A percentile compares a stretch with the other conserved stretches of the same genome.
Conservation (phyloP, 2,329 filamentous ascomycete species). For the Uncinocarpus reesii region DNA sequence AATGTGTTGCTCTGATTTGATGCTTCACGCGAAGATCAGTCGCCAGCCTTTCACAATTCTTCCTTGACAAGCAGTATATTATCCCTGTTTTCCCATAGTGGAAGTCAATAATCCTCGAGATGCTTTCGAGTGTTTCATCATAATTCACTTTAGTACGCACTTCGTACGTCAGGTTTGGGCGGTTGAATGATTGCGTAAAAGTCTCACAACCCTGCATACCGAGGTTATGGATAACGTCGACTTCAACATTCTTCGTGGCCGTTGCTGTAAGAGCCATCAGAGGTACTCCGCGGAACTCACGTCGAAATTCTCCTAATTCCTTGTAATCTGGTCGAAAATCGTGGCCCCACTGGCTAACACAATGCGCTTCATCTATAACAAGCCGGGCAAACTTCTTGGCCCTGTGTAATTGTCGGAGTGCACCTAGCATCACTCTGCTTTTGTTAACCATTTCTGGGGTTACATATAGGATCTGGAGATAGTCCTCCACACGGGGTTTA, state of each 20-base stretch:
- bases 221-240: conserved; percentile 87
- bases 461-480: conserved; percentile 80
- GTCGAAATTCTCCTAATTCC: conserved; percentile 62
- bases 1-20: conserved; percentile 66
- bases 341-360: conserved; percentile 97
- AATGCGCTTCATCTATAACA: conserved; percentile 98
- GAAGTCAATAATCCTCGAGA: conserved; percentile 54
- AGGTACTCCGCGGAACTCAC: conserved; percentile 65
- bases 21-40: conserved; percentile 50
- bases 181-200: conserved; percentile 90
- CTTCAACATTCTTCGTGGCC: conserved; percentile 82
- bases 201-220: conserved; percentile 65
- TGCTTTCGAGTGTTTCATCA: conserved; percentile 43
- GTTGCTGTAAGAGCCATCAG: conserved; percentile 94
- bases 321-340: conserved; percentile 98
- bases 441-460: conserved; percentile 95
- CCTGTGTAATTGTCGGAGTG: conserved; percentile 57
- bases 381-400: conserved; percentile 70
- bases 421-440: conserved; percentile 57
- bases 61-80: conserved; percentile 81
- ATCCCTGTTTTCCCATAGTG: conserved; percentile 73
- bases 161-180: conserved; percentile 88
- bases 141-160: conserved; percentile 61
- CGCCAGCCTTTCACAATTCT: conserved; percentile 72
- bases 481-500: conserved; percentile 57